phyloP scores from a whole-genome alignment of 176 grass and related monocot species.

The Aegilops bicornis region DNA sequence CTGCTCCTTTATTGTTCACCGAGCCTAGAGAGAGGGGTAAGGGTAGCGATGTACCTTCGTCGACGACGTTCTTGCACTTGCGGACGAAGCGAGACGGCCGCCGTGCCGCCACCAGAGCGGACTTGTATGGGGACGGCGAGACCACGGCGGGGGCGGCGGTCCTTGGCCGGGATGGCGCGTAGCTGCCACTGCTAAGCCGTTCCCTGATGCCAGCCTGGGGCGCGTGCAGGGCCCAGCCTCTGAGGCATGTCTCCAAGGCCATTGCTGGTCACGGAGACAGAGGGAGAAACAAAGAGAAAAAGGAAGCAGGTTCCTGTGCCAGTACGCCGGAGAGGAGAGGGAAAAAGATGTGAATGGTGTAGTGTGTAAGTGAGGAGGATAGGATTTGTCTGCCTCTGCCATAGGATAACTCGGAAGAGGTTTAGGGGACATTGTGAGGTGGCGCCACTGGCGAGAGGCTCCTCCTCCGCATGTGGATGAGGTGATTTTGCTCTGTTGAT shows the following conservation, averaged over 20 bases:
- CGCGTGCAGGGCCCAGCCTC: constrained; percentile 55
- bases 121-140: neutral
- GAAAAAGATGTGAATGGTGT: neutral
- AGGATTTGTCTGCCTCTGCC: constrained; percentile 38
- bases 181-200: constrained; percentile 33
- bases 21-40: neutral
- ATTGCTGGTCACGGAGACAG: constrained; percentile 34
- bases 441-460: constrained; percentile 18
- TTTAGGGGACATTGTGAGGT: constrained; percentile 42
- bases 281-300: neutral
- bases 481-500: constrained; percentile 10
- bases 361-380: constrained; percentile 28
- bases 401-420: constrained; percentile 34
- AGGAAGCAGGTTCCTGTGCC: constrained; percentile 1
- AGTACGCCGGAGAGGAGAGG: neutral
- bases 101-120: constrained; percentile 4
- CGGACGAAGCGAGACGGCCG: constrained; percentile 47
- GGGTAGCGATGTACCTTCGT: constrained; percentile 62
- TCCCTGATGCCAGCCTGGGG: constrained; percentile 32
- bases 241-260: constrained; percentile 84
- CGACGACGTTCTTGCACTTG: constrained; percentile 65
- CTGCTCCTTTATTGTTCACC: neutral
- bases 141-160: neutral
- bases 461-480: constrained; percentile 40
- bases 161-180: constrained; percentile 15